Evolutionary conservation across 768 basidiomycete species (phyloP), one percentile per base, ranked within the genome.

Genomic region (Tulasnella sp.): DNA sequence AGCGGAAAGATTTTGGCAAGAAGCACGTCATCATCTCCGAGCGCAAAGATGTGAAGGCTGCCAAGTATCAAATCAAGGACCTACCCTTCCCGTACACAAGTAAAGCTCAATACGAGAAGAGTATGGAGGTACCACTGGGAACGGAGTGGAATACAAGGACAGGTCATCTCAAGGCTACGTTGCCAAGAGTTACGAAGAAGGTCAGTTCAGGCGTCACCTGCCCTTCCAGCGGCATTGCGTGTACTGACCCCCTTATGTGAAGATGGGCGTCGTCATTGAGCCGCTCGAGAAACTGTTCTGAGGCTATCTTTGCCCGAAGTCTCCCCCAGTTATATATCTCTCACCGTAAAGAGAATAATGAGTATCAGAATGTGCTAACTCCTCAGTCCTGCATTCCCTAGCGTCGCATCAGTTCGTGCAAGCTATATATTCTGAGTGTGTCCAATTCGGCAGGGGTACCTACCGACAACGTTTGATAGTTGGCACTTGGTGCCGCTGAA

Each of bases 11-110:
- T 71, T 85, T 84, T 67, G 77, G 77, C 62, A 90, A 90, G 68
- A 78, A 83, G 10, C 85, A 96, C 69, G 81, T 98, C 68, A 96
- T 99, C 74, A 88, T 99, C 67, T 92, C 90, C 1, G 95, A 99
- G 72, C 90, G 86, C 72, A 83, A 84, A 61, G 95, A 98, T 74
- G 91, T 90, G 74, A 96, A 96, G 70, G 93, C 89, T 0, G 74
- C 82, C 15, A 88, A 91, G 72, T 97, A 94, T 70, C 77, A 84
- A 61, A 83, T 92, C 56, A 88, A 87, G 71, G 94, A 98, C 69
- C 72, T 99, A 47, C 96, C 96, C 2, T 87, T 86, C 72, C 96
- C 95, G 2, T 98, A 92, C 69, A 97, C 95, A 8, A 88, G 86
- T 71, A 84, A 84, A 60, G 89, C 86, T 3, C 96, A 97, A 74